Base-by-base conservation (phyloP, 2,329 filamentous ascomycete species). In the Neocatenulostroma microsporum region DNA sequence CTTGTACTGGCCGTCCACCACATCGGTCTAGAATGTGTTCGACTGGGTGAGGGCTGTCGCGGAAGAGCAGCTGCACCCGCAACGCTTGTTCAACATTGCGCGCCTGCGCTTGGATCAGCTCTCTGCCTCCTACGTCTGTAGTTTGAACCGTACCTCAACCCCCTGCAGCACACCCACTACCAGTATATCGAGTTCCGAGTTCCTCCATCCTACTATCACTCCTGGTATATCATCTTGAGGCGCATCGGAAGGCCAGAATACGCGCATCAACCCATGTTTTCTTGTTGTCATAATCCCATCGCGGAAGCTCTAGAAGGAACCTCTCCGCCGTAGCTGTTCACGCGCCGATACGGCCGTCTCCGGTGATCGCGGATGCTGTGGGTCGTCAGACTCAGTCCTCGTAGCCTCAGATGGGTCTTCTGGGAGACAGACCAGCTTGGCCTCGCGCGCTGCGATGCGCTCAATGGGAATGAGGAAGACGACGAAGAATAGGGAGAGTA, bases 191-290 rank as follows among this genome's bases (percentile, higher is more conserved):
- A 87, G 69, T 31, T 82, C 80, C 24, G 89, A 95, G 62, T 98
- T 98, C 54, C 83, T 79, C 86, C 89, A 98, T 55, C 91, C 91
- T 30, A 98, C 84, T 47, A 98, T 78, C 42, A 95, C 84, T 29
- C 89, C 91, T 27, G 85, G 77, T 39, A 76, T 71, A 49, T 78
- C 75, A 37, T 80, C 83, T 61, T 72, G 74, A 37, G 76, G 73
- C 55, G 85, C 78, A 66, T 73, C 88, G 56, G 83, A 83, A 55
- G 91, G 93, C 91, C 91, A 98, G 69, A 98, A 96, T 68, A 98
- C 80, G 70, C 91, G 86, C 80, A 96, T 86, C 70, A 96, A 72
- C 57, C 84, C 88, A 60, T 60, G 51, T 84, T 91, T 74, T 54
- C 64, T 24, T 31, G 69, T 67, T 62, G 76, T 69, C 76, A 80